Conservation (phyloP, 129 eudicot genomes). For the Ambrosia artemisiifolia region DNA sequence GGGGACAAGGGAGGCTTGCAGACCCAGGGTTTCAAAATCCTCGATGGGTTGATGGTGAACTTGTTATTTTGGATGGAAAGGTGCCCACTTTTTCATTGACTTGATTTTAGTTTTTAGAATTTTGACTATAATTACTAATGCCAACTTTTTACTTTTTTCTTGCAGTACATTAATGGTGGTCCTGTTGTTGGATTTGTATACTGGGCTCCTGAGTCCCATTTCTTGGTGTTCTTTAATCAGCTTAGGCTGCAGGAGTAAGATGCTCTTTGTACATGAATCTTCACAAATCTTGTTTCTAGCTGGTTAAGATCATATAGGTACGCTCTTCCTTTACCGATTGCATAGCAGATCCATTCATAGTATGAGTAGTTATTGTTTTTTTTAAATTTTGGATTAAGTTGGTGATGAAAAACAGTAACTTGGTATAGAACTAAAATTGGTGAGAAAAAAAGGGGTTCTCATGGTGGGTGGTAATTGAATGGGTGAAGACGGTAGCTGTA, state of each 20-base stretch:
- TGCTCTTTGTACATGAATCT: constrained; percentile 35
- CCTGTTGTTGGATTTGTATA: constrained; percentile 86
- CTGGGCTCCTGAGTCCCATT: constrained; percentile 80
- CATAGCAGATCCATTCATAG: not conserved
- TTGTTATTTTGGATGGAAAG: constrained; percentile 95
- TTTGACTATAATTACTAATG: not conserved
- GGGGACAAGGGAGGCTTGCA: constrained; percentile 96
- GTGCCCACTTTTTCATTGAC: constrained; percentile 27
- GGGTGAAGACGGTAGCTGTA: not conserved
- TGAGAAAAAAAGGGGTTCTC: not conserved
- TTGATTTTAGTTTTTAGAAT: not conserved
- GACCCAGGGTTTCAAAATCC: constrained; percentile 83
- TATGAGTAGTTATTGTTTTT: not conserved
- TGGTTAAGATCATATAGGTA: constrained; percentile 37
- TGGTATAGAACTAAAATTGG: too few species aligned
- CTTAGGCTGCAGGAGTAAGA: constrained; percentile 61
- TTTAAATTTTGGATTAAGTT: not conserved
- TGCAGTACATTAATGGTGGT: constrained; percentile 79
- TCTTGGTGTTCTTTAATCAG: constrained; percentile 81
- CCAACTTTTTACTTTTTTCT: not conserved
- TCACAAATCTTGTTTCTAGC: constrained; percentile 19
- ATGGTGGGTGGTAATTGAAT: not conserved
- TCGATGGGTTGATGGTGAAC: constrained; percentile 99
- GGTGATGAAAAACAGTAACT: too few species aligned
- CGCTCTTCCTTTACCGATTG: constrained; percentile 19